Evolutionary conservation across 306 rosid genomes (phyloP).

Genomic region (Cajanus cajan): DNA sequence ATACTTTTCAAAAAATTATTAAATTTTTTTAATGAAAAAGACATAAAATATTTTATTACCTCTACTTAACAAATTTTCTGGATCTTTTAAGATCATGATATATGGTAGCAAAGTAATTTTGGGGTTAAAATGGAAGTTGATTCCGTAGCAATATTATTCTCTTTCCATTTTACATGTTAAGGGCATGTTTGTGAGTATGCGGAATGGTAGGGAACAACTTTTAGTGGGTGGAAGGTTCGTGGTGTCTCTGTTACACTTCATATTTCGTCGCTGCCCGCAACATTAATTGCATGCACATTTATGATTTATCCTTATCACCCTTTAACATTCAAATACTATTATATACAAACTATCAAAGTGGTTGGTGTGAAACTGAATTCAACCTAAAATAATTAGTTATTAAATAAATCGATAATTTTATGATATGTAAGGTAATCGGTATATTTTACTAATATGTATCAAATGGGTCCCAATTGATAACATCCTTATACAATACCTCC

Average conservation of each 20-base stretch:
- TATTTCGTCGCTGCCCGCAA: background rate
- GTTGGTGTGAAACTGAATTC: too few relatives aligned
- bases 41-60: too few relatives aligned
- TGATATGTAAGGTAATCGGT: background rate
- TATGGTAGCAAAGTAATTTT: background rate
- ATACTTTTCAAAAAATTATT: too few relatives aligned
- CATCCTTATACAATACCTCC: background rate
- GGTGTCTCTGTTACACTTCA: background rate
- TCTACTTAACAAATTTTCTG: too few relatives aligned
- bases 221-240: background rate
- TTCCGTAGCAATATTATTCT: background rate
- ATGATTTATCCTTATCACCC: too few relatives aligned
- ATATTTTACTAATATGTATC: background rate
- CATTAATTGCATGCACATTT: background rate
- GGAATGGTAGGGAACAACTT: background rate
- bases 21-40: too few relatives aligned
- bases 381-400: too few relatives aligned
- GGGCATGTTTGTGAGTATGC: background rate
- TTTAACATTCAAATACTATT: background rate
- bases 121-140: background rate
- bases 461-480: background rate
- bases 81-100: too few relatives aligned
- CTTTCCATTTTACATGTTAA: background rate
- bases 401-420: too few relatives aligned
- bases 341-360: background rate